These are phyloP conservation scores for Endocalyx cinctus DNA, from an alignment of 2,329 filamentous ascomycete species.

Conservation along the genomic window DNA sequence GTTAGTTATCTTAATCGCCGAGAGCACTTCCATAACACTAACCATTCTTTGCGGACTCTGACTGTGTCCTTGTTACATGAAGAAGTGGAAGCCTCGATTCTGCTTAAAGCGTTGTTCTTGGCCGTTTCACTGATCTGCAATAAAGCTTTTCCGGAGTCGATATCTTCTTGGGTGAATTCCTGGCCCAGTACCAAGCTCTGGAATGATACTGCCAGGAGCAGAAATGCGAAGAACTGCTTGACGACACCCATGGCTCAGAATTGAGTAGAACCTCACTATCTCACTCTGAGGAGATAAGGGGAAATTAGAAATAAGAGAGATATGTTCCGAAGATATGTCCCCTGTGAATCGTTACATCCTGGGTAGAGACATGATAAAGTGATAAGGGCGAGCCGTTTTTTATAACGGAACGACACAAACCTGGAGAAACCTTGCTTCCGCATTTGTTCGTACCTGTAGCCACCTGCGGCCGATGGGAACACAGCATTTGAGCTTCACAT, in stretches of 20 bases:
- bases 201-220: slow-evolving; percentile 16
- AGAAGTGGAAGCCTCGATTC: slow-evolving; percentile 13
- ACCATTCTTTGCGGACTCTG: slow-evolving; percentile 26
- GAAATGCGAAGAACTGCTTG: slow-evolving; percentile 15
- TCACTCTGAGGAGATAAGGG: no score
- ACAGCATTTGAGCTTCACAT: no score
- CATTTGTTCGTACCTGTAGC: no score
- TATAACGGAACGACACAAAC: no score
- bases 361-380: no score
- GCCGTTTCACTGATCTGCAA: slow-evolving; percentile 19
- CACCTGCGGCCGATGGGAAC: no score
- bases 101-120: slow-evolving; percentile 18
- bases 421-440: no score
- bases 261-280: no score
- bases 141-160: slow-evolving; percentile 23
- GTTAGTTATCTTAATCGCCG: background rate
- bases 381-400: no score
- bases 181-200: slow-evolving; percentile 16
- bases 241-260: slow-evolving; percentile 19
- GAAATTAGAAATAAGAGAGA: no score
- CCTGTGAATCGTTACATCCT: no score
- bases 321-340: no score
- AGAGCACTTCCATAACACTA: background rate
- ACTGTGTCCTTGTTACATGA: slow-evolving; percentile 25
- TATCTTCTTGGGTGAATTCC: slow-evolving; percentile 21